Base-by-base conservation (phyloP, 192 early-diverging fungal species). In the Coemansia sp. region DNA sequence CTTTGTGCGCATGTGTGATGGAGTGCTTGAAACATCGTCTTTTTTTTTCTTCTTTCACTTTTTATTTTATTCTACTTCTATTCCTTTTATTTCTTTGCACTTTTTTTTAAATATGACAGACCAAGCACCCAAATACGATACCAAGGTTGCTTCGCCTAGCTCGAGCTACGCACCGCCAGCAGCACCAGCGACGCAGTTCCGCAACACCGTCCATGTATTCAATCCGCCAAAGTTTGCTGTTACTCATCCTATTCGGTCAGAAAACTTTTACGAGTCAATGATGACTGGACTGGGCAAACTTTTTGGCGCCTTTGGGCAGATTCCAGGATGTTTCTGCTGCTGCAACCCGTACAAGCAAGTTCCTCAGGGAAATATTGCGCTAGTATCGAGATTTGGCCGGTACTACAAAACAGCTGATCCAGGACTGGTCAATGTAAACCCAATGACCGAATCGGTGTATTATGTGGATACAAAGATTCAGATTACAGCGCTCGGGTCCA, bases 391-490 rank as follows among this genome's bases (percentile, higher is more conserved):
- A 18, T 85, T 78, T 52, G 84, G 84, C 0, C 64, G 73, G n/a
- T 85, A 79, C 61, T 85, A 85, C 72, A 85, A 83, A 63, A 79
- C 82, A 18, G 85, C 79, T 0, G 87, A 88, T 54, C 85, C 87
- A 1, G 87, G 87, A 0, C 60, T 88, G 0, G 73, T 85, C n/a
- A 70, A 69, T 18, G 75, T 88, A 16, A 86, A 85, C 59, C 76
- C 77, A 11, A 18, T 77, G 56, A 82, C 79, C 3, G 84, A 85
- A 56, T 61, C 36, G 3, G 32, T 83, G 48, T 34, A 36, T 4
- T 72, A 67, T 33, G 76, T 87, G 16, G 86, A 91, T 63, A 88
- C 88, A 48, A 87, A 84, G 62, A 83, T 92, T 10, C 84, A 89
- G 63, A 86, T 91, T 17, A 56, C 68, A 42, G 65, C 88, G 7